Conservation (phyloP, 169 alveolate species). For the Amoebophrya sp. region DNA sequence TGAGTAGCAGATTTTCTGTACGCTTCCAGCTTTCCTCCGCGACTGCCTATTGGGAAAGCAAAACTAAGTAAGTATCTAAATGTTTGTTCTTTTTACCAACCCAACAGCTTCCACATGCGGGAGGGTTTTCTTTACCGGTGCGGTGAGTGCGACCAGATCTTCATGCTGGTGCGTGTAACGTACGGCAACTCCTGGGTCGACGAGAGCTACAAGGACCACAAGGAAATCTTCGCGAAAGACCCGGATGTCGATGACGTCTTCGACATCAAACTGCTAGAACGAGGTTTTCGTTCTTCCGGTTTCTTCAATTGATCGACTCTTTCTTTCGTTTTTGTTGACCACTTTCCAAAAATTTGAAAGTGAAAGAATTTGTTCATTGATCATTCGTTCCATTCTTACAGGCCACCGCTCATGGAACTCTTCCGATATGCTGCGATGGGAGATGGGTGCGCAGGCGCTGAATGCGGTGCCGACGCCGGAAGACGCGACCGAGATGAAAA, state of each 20-base stretch:
- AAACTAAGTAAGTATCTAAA: no score
- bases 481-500: not conserved
- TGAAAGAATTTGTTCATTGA: no score
- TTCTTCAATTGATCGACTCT: no score
- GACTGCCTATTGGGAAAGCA: no score
- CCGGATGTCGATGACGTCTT: slow-evolving; percentile 70
- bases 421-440: not conserved
- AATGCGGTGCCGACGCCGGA: not conserved
- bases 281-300: no score
- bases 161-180: slow-evolving; percentile 68
- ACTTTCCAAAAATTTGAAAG: no score
- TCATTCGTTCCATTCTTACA: no score
- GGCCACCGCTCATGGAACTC: not conserved
- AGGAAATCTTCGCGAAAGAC: slow-evolving; percentile 22
- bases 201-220: not conserved
- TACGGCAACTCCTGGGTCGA: slow-evolving; percentile 32
- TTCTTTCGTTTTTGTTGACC: no score
- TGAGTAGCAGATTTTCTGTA: no score
- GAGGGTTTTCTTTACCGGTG: slow-evolving; percentile 77
- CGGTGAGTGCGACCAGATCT: slow-evolving; percentile 79
- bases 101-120: slow-evolving; percentile 52
- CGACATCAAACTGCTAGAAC: slow-evolving; percentile 53
- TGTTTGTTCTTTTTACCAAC: no score
- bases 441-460: not conserved
- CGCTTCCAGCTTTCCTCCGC: no score